These are phyloP conservation scores for Trametes elegans DNA, from an alignment of 768 basidiomycete genomes.

Conservation along the genomic window DNA sequence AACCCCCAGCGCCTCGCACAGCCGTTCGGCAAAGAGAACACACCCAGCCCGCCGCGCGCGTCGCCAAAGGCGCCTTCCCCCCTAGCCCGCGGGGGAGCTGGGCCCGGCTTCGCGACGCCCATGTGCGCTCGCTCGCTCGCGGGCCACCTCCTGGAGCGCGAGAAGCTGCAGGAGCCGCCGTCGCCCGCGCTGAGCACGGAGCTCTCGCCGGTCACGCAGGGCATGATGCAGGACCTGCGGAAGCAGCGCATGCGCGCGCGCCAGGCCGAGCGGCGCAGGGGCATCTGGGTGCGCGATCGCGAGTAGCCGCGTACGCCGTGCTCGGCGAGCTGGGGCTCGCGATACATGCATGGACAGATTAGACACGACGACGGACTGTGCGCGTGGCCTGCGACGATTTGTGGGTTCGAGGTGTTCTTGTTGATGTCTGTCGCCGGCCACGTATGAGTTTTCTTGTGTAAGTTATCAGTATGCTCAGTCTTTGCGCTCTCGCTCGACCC, in stretches of 20 bases:
- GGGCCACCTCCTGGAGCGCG: constrained; percentile 3
- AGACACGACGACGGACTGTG: no score
- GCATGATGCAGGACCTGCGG: constrained; percentile 67
- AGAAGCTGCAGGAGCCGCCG: constrained; percentile 29
- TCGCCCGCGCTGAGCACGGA: constrained; percentile 75
- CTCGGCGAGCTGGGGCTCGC: no score
- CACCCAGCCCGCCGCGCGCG: constrained; percentile 11
- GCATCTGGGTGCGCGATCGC: constrained; percentile 17
- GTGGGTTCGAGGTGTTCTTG: no score
- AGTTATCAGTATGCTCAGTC: no score
- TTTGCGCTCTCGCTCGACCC: no score
- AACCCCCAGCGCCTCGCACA: constrained; percentile 11
- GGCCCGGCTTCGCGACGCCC: constrained; percentile 37
- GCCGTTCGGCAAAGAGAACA: constrained; percentile 27
- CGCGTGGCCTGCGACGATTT: no score
- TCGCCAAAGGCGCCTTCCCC: neutral
- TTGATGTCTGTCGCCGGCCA: no score
- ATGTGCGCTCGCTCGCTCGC: constrained; percentile 37
- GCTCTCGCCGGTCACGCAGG: constrained; percentile 62
- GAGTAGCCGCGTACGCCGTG: neutral
- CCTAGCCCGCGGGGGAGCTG: neutral
- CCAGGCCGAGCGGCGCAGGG: constrained; percentile 14
- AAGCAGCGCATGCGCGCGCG: constrained; percentile 32
- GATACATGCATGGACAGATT: no score
- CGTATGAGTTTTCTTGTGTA: no score